Percentiles rank a stretch among this genome's conserved stretches.
Conservation (phyloP, 257 asterid genomes). For the Scutellaria minor region DNA sequence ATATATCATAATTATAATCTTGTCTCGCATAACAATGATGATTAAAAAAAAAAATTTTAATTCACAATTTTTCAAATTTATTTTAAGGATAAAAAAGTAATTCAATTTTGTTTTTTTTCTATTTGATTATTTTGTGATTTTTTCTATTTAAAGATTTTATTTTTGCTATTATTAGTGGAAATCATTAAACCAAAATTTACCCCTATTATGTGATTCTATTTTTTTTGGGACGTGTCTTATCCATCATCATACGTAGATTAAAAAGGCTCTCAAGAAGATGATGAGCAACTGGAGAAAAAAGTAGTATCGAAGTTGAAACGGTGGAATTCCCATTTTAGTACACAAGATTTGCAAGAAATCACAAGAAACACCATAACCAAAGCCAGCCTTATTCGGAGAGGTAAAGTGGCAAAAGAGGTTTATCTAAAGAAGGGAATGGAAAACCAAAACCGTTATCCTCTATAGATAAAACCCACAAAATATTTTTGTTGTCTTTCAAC, state of each 20-base stretch:
- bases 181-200: no score
- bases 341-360: conserved; percentile 26
- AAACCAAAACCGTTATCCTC: conserved; percentile 56
- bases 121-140: no score
- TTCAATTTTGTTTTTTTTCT: no score
- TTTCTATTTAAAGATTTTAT: no score
- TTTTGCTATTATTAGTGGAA: no score
- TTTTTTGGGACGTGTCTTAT: background rate
- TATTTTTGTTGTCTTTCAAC: conserved; percentile 23
- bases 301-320: background rate
- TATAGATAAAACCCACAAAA: conserved; percentile 39
- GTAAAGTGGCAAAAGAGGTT: conserved; percentile 36
- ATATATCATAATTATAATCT: no score
- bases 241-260: background rate
- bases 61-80: no score
- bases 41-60: no score
- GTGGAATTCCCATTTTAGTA: conserved; percentile 9
- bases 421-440: conserved; percentile 38
- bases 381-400: conserved; percentile 2
- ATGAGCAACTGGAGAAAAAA: background rate
- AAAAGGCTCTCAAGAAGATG: background rate
- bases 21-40: no score
- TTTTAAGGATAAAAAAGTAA: no score
- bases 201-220: no score
- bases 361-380: conserved; percentile 5